phyloP scores from a whole-genome alignment of 345 rosid species.

The Gossypium raimondii region DNA sequence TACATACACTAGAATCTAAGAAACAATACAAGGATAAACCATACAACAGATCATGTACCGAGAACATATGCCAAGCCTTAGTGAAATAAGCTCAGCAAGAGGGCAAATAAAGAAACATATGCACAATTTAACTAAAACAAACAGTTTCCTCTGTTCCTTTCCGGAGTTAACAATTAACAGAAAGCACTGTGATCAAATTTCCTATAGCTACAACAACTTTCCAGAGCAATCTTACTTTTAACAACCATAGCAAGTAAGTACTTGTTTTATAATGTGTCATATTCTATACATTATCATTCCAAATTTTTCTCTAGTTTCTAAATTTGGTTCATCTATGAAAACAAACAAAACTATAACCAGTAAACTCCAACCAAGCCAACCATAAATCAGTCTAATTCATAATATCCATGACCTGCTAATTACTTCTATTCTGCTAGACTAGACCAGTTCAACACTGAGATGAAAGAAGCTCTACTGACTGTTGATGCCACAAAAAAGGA shows the following conservation, averaged over 20 bases:
- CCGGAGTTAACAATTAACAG: not conserved
- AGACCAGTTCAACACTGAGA: not conserved
- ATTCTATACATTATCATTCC: too few relatives aligned
- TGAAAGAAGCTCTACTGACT: not conserved
- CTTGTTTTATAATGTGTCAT: not conserved
- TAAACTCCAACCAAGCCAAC: too few relatives aligned
- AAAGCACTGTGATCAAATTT: not conserved
- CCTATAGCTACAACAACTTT: too few relatives aligned
- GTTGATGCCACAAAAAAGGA: not conserved
- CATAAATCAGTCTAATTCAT: not conserved
- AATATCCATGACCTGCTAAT: not conserved
- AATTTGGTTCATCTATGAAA: too few relatives aligned
- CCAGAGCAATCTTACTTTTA: too few relatives aligned
- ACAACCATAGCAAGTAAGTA: too few relatives aligned
- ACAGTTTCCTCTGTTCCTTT: not conserved
- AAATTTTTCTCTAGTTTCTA: too few relatives aligned
- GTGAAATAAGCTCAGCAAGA: not conserved
- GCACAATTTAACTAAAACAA: constrained; percentile 5
- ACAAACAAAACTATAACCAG: not conserved
- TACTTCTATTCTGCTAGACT: not conserved
- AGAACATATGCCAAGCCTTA: not conserved
- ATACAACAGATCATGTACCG: not conserved
- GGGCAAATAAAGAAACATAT: not conserved
- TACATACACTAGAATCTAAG: not conserved
- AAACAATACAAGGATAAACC: not conserved